Evolutionary conservation across 805 yeast genomes (phyloP).

Genomic region (Myxozyma vanderwaltii): DNA sequence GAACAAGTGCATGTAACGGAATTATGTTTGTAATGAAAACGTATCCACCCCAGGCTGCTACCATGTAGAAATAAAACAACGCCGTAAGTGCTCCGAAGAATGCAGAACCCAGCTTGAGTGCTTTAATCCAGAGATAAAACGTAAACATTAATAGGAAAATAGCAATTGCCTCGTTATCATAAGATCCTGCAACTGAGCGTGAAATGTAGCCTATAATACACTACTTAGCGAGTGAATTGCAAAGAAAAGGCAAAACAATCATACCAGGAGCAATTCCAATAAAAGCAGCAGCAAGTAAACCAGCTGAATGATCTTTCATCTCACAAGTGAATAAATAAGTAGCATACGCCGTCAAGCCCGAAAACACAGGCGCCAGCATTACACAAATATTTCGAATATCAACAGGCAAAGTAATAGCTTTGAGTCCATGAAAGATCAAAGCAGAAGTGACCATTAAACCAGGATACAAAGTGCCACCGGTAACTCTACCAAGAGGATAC

Average conservation of each 20-base stretch:
- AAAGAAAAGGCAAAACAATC: too few species aligned
- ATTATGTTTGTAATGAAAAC: conserved; percentile 97
- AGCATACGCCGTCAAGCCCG: conserved; percentile 87
- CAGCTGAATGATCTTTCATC: conserved; percentile 87
- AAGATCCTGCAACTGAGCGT: conserved; percentile 97
- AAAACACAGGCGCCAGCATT: conserved; percentile 92
- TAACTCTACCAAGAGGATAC: conserved; percentile 98
- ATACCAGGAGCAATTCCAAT: conserved; percentile 96
- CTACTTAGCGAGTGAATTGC: too few species aligned
- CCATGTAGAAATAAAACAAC: conserved; percentile 94
- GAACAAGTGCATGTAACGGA: conserved; percentile 89
- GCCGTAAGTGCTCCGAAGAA: conserved; percentile 84
- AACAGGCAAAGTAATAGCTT: conserved; percentile 71
- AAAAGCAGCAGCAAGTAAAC: conserved; percentile 86
- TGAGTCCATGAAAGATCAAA: conserved; percentile 73
- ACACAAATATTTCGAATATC: conserved; percentile 97
- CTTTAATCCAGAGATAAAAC: conserved; percentile 93
- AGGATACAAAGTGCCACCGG: conserved; percentile 98
- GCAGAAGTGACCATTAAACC: conserved; percentile 99
- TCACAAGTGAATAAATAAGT: conserved; percentile 86
- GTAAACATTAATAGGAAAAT: conserved; percentile 94
- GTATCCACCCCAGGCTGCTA: conserved; percentile 99
- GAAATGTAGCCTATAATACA: conserved; percentile 63
- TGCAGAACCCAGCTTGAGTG: conserved; percentile 86
- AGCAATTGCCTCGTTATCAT: conserved; percentile 98